Conservation (phyloP, 1,139 yeast genomes). For the Zygoascus hellenicus region DNA sequence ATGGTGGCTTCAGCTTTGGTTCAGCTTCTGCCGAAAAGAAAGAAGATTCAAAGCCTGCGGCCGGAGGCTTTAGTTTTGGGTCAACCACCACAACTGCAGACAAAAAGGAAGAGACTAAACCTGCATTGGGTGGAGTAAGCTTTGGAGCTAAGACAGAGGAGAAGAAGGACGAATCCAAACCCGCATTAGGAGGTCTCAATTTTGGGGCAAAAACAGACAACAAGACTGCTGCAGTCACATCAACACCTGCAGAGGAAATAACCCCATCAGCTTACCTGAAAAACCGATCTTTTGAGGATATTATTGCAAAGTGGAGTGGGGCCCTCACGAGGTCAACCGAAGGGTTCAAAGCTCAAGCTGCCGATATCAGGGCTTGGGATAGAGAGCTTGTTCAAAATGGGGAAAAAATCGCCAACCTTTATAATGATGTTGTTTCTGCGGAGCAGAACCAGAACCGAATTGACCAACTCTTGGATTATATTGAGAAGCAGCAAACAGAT, state of each 20-base stretch:
- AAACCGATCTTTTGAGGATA: slow-evolving; percentile 88
- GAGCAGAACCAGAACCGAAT: slow-evolving; percentile 80
- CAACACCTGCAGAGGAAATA: slow-evolving; percentile 24
- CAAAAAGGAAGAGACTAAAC: background rate
- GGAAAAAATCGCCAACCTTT: slow-evolving; percentile 72
- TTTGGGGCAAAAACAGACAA: slow-evolving; percentile 16
- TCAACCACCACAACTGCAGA: slow-evolving; percentile 6
- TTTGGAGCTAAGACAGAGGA: background rate
- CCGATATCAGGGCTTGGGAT: slow-evolving; percentile 80
- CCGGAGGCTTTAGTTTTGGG: slow-evolving; percentile 9
- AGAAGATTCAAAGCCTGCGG: background rate
- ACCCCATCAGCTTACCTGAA: slow-evolving; percentile 64
- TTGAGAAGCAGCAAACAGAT: slow-evolving; percentile 90
- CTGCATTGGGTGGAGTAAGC: background rate
- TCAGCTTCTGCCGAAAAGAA: slow-evolving; percentile 11
- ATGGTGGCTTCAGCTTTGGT: slow-evolving; percentile 11
- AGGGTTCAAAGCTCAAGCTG: slow-evolving; percentile 72
- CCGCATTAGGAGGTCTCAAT: slow-evolving; percentile 7
- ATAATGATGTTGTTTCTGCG: slow-evolving; percentile 72
- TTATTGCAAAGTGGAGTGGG: slow-evolving; percentile 88
- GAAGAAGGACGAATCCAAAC: background rate
- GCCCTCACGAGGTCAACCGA: slow-evolving; percentile 69
- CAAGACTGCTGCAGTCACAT: slow-evolving; percentile 7
- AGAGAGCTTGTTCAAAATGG: slow-evolving; percentile 77
- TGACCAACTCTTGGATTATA: slow-evolving; percentile 80